These are phyloP conservation scores for Trichosanthes cucumerina DNA, from an alignment of 306 rosid species.

Conservation along the genomic window DNA sequence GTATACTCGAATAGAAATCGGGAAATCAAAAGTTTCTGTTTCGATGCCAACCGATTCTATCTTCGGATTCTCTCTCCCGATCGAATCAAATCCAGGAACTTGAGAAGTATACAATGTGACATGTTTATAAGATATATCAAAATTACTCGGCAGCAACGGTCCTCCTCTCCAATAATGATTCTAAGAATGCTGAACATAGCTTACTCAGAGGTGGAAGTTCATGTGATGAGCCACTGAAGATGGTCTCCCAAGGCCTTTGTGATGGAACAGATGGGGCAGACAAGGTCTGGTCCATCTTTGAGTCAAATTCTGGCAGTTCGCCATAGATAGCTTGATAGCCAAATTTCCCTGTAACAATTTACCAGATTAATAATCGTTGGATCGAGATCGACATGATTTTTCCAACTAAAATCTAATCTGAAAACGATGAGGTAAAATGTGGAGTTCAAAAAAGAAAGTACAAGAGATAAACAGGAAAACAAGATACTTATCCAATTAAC, in stretches of 20 bases:
- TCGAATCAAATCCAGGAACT: neutral
- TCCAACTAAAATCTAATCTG: neutral
- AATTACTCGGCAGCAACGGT: constrained; percentile 34
- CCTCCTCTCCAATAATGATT: constrained; percentile 64
- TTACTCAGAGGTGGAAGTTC: constrained; percentile 74
- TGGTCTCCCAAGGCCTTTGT: constrained; percentile 80
- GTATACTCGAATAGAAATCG: neutral
- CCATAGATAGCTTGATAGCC: constrained; percentile 75
- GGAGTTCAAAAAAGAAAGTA: neutral
- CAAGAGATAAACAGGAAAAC: neutral
- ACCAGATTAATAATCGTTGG: neutral
- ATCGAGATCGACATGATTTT: neutral
- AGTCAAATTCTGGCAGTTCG: constrained; percentile 49
- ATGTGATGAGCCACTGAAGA: constrained; percentile 68
- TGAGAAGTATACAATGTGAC: neutral
- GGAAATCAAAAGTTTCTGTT: neutral
- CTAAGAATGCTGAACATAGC: constrained; percentile 64
- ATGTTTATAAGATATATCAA: neutral
- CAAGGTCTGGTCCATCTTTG: constrained; percentile 26
- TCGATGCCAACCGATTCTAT: neutral
- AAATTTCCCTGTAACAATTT: constrained; percentile 35
- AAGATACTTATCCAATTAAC: neutral
- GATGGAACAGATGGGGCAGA: constrained; percentile 45
- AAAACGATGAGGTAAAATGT: neutral
- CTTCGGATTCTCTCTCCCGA: neutral